Evolutionary conservation across 1,139 yeast species (phyloP).

Genomic region (Geotrichum klebahnii): DNA sequence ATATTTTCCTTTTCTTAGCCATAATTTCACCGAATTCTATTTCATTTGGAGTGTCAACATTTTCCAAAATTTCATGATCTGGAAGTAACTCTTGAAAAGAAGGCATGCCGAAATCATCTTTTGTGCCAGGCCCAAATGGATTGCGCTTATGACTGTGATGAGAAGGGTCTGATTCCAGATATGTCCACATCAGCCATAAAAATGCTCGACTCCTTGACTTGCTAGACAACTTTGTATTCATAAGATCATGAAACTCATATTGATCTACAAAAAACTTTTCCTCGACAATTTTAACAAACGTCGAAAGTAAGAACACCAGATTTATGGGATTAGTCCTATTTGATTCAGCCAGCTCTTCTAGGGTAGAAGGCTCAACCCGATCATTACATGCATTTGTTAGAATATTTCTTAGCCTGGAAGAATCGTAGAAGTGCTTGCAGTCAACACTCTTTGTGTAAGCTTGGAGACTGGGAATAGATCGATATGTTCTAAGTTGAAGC

Average conservation of each 20-base stretch:
- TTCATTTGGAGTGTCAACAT: constrained; percentile 69
- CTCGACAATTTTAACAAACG: constrained; percentile 53
- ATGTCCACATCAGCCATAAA: constrained; percentile 60
- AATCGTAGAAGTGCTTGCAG: constrained; percentile 83
- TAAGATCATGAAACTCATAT: constrained; percentile 57
- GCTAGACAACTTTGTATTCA: constrained; percentile 52
- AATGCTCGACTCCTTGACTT: constrained; percentile 65
- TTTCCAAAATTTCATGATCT: constrained; percentile 45
- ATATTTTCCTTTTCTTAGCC: too few species aligned
- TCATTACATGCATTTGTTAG: constrained; percentile 71
- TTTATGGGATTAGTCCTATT: constrained; percentile 66
- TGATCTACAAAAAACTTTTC: constrained; percentile 40
- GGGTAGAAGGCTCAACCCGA: constrained; percentile 49
- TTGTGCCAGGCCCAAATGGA: constrained; percentile 56
- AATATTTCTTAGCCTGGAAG: constrained; percentile 86
- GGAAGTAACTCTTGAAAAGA: constrained; percentile 38
- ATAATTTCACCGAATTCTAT: too few species aligned
- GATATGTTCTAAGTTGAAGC: constrained; percentile 85
- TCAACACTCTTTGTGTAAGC: constrained; percentile 52
- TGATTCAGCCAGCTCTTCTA: constrained; percentile 47
- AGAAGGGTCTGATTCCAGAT: constrained; percentile 57
- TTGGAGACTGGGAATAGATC: constrained; percentile 87
- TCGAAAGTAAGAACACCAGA: constrained; percentile 67
- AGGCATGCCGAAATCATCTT: constrained; percentile 19
- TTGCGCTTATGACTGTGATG: constrained; percentile 51